Evolutionary conservation across 1,284 basidiomycete genomes (phyloP).

Genomic region (Puccinia horiana): DNA sequence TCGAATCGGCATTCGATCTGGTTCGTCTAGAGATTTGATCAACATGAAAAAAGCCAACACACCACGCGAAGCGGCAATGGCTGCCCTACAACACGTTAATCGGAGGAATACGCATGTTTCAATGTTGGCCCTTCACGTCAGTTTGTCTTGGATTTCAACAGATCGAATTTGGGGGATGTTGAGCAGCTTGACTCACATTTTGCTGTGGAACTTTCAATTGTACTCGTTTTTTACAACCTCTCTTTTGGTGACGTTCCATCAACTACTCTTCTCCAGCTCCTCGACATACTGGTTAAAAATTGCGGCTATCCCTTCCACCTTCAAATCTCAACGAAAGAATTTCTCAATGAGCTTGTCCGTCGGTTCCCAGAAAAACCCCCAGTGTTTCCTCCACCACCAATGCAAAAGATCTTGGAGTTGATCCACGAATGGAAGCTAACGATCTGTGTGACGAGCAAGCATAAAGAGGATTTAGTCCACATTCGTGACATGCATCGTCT

Average conservation of each 20-base stretch:
- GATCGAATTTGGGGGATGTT: background rate
- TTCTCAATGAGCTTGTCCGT: slow-evolving; percentile 95
- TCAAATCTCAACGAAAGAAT: slow-evolving; percentile 97
- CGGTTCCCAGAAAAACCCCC: slow-evolving; percentile 97
- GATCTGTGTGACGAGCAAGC: slow-evolving; percentile 82
- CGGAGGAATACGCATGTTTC: slow-evolving; percentile 86
- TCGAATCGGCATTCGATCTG: background rate
- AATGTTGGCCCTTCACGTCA: slow-evolving; percentile 67
- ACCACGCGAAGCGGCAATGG: slow-evolving; percentile 84
- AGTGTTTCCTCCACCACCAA: slow-evolving; percentile 87
- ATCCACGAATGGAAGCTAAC: slow-evolving; percentile 95
- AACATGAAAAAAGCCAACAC: slow-evolving; percentile 96
- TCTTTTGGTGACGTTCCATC: slow-evolving; percentile 9
- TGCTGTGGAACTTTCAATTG: background rate
- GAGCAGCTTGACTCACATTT: background rate
- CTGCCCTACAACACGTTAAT: slow-evolving; percentile 77
- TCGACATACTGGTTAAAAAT: slow-evolving; percentile 90
- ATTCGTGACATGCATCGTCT: slow-evolving; percentile 97
- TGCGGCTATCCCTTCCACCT: slow-evolving; percentile 97
- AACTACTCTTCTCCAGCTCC: slow-evolving; percentile 61
- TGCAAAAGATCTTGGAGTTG: slow-evolving; percentile 89
- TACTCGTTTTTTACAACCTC: background rate
- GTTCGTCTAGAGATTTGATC: slow-evolving; percentile 64
- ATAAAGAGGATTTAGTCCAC: slow-evolving; percentile 95
- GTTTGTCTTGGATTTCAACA: slow-evolving; percentile 38